A percentile compares a stretch with the other conserved stretches of the same genome.
phyloP scores from a whole-genome alignment of 441 rosid genomes.

The Dalechampia spathulata region DNA sequence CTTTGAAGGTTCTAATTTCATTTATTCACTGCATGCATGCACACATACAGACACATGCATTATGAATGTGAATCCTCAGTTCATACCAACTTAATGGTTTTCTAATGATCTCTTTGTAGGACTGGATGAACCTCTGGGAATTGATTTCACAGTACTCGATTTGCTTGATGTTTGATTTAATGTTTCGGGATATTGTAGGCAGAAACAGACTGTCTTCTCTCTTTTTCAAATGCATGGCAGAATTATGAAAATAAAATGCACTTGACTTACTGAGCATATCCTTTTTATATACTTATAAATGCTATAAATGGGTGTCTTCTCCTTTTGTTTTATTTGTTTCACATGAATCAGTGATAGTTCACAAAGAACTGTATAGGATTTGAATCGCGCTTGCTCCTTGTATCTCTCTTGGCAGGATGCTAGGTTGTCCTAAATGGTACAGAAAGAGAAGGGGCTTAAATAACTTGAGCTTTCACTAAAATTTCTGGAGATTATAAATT shows the following conservation, averaged over 20 bases:
- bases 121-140: conserved; percentile 4
- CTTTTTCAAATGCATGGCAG: not conserved
- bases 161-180: conserved; percentile 7
- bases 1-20: not conserved
- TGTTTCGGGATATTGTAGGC: conserved; percentile 16
- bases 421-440: no score
- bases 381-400: not conserved
- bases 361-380: no score
- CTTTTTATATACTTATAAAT: not conserved
- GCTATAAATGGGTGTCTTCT: not conserved
- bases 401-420: not conserved
- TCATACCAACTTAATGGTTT: conserved; percentile 2
- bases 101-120: conserved; percentile 21
- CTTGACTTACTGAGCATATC: not conserved
- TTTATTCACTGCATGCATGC: no score
- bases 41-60: no score
- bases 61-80: not conserved
- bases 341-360: not conserved
- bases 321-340: not conserved
- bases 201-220: conserved; percentile 17
- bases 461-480: not conserved
- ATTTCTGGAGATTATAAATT: no score
- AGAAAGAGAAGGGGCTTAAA: no score
- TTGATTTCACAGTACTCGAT: conserved; percentile 10
- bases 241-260: conserved; percentile 17